Evolutionary conservation across 2,329 filamentous ascomycete genomes (phyloP), one percentile per base, ranked within the genome.

Genomic region (Neopestalotiopsis clavispora): DNA sequence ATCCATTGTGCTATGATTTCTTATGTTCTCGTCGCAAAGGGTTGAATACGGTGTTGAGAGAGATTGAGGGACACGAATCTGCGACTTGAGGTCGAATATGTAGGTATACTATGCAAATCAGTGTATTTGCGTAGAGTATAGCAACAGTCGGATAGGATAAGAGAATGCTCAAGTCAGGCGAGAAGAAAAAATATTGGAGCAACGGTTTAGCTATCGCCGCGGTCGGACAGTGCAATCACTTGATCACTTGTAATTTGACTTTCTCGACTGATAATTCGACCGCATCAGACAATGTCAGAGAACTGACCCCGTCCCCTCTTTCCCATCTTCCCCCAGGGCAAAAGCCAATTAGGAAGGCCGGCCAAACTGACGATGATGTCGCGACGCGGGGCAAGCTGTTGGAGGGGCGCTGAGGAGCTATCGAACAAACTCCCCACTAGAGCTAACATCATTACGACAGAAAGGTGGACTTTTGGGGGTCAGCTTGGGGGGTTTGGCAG

Each of bases 1-100:
- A 68, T 74, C 74, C 75, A 76, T 76, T 23, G 40, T 45, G 66
- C n/a, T 28, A 20, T 4, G 1, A 42, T 17, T 20, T 28, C 23
- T 17, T 58, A 49, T 20, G 3, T 14, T 14, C 17, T 20, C 10
- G 6, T 12, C 32, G 56, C 23, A 1, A 49, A 30, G 7, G 14
- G 7, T 65, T 4, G 23, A 13, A 9, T 30, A 1, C 6, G 20
- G 14, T n/a, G 52, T 2, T 23, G 2, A 52, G n/a, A 34, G n/a
- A 7, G 45, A 52, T 6, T 9, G 1, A 52, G 5, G n/a, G n/a
- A 52, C 14, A 1, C 45, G 4, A 17, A 2, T 20, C 17, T 9
- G 2, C 9, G n/a, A 7, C 9, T 52, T 17, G 17, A n/a, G 45
- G 45, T 23, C n/a, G n/a, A 52, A 12, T 23, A 52, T n/a, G 42